Evolutionary conservation across 2,329 filamentous ascomycete genomes (phyloP).

Genomic region (Trichoderma sp.): DNA sequence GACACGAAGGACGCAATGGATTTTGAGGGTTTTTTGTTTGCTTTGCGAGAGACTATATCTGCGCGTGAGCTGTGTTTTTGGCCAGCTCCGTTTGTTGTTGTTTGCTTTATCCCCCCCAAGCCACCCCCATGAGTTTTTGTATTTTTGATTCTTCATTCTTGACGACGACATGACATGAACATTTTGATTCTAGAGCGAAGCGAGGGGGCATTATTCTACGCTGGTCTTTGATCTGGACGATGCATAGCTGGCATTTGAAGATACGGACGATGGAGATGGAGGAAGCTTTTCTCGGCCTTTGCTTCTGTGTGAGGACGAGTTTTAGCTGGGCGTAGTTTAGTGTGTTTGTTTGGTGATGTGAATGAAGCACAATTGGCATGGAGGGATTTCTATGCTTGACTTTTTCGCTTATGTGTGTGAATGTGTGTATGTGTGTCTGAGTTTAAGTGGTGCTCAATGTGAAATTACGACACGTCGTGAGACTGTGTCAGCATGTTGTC

Average conservation of each 20-base stretch:
- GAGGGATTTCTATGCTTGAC: background rate
- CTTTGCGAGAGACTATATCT: slow-evolving; percentile 10
- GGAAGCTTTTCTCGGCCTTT: background rate
- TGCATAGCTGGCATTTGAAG: slow-evolving; percentile 12
- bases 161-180: slow-evolving; percentile 25
- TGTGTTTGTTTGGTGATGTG: slow-evolving; percentile 1
- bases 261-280: background rate
- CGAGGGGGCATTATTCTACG: slow-evolving; percentile 8
- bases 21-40: slow-evolving; percentile 1
- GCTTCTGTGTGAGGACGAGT: background rate
- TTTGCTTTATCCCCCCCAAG: background rate
- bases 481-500: background rate
- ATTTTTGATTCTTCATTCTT: slow-evolving; percentile 16
- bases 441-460: background rate
- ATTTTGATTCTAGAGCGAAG: slow-evolving; percentile 24
- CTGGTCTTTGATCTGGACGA: slow-evolving; percentile 7
- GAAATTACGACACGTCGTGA: background rate
- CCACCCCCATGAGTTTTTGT: slow-evolving; percentile 4
- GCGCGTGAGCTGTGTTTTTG: background rate
- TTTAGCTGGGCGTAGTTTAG: background rate
- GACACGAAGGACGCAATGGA: slow-evolving; percentile 4
- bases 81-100: slow-evolving; percentile 10
- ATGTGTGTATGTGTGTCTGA: background rate
- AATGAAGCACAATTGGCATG: slow-evolving; percentile 3
- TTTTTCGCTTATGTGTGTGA: background rate